These are phyloP conservation scores for Pestalotiopsis sp. DNA, from an alignment of 2,329 filamentous ascomycete species.

Conservation along the genomic window DNA sequence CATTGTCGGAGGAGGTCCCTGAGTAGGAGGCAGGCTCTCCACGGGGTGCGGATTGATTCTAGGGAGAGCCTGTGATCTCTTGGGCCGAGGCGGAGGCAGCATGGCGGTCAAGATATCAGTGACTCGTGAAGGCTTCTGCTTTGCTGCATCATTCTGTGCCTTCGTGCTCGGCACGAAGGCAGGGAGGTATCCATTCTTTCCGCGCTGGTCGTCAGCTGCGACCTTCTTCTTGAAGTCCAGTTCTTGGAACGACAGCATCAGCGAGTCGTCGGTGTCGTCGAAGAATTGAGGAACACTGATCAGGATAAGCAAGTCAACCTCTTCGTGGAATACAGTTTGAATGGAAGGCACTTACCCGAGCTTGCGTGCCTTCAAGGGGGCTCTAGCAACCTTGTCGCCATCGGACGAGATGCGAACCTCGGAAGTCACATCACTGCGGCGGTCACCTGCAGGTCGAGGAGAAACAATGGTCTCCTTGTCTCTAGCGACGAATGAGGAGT, in stretches of 20 bases:
- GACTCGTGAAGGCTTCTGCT: too few species aligned
- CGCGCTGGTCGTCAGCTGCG: too few species aligned
- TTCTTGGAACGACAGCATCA: too few species aligned
- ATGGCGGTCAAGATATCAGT: too few species aligned
- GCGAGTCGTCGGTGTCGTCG: too few species aligned
- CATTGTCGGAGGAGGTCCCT: not conserved
- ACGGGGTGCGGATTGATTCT: not conserved
- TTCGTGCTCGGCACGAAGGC: too few species aligned
- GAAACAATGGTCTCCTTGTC: conserved; percentile 40
- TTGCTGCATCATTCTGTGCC: too few species aligned
- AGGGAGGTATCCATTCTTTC: too few species aligned
- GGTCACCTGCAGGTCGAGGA: conserved; percentile 33
- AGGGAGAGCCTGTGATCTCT: not conserved
- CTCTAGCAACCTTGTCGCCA: conserved; percentile 26
- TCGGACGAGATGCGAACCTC: conserved; percentile 40
- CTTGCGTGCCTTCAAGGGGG: conserved; percentile 31
- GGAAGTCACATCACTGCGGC: conserved; percentile 36
- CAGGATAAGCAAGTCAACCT: too few species aligned
- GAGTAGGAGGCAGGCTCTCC: not conserved
- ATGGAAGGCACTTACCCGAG: conserved; percentile 24
- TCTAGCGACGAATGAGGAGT: conserved; percentile 44
- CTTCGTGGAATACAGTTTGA: too few species aligned
- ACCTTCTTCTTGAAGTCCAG: too few species aligned
- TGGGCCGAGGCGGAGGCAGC: not conserved
- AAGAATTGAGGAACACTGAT: too few species aligned